Evolutionary conservation across 441 rosid genomes (phyloP), one percentile per base, ranked within the genome.

Genomic region (Sinapis alba): DNA sequence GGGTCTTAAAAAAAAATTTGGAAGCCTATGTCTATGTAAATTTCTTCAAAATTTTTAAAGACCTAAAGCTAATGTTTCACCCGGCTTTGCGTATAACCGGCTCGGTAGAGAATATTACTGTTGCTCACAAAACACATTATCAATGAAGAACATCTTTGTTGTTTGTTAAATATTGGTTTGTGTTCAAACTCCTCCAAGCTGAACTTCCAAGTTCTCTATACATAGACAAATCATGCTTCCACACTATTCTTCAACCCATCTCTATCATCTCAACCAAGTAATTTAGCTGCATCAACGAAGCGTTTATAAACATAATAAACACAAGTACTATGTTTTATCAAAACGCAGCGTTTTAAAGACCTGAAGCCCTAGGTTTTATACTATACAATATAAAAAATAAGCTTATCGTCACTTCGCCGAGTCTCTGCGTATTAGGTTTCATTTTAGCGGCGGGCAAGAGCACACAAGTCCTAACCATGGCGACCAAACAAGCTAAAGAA

Each of bases 371-470:
- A 50, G 56, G 5, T n/a, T 1, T 18, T 2, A 7, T 2, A 16
- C 56, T 50, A 50, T 50, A 50, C n/a, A n/a, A n/a, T n/a, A n/a
- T n/a, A 7, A 50, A 18, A 0, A 21, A 0, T 16, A 50, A 16
- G 18, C 27, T 16, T 45, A 7, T 4, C 28, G 2, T 61, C 50
- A 53, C 45, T 0, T 0, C 23, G 20, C 6, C 6, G 12, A 41
- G 9, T 74, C 68, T 21, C 62, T 5, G 73, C 45, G 43, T 36
- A 36, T 13, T 75, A 61, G 73, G 68, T 50, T 68, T 61, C 26
- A 1, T 32, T 34, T 7, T n/a, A 61, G 63, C 79, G 69, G 79
- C 79, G 7, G 74, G 19, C 36, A 38, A 38, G 41, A 23, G 7
- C n/a, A n/a, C 28, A 27, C 18, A 21, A 38, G 10, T 15, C 15